Evolutionary conservation across 2,329 filamentous ascomycete species (phyloP), one percentile per base, ranked within the genome.

Genomic region (Gnomoniopsis smithogilvyi): DNA sequence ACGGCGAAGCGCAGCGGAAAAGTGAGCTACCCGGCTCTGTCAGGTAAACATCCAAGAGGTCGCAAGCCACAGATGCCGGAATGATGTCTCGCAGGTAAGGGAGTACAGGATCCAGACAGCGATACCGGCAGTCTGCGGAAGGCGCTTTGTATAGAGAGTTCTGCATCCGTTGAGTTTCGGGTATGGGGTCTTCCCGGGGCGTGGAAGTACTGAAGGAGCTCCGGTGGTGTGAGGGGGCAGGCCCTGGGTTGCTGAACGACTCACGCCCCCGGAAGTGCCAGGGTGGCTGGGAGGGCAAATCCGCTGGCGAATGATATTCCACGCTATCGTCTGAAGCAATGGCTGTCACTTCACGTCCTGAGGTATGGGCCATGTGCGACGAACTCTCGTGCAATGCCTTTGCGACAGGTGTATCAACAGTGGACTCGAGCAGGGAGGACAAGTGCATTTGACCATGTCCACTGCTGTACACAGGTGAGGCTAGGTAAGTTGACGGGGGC

Each of bases 31-130:
- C 75, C 0, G 76, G 73, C 26, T 78, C 76, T 12, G 73, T 74
- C 59, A 81, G 73, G 62, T 78, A 81, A 1, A 79, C 72, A 51
- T 80, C 78, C 2, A 81, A 69, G 14, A 81, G 70, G 26, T 80
- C 74, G 54, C 75, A 79, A 0, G 78, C 78, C 2, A 78, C 68
- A 2, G 72, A 70, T 2, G 72, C 68, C 2, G 73, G 69, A 46
- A 80, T 68, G 49, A 77, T 73, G 47, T 71, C 68, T 22, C 69
- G 61, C 4, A 79, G 67, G 33, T 70, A 70, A 0, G 74, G 75
- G 19, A 79, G 62, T 1, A 80, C 65, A 0, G 74, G 72, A 4
- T 74, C 68, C 1, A 80, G 72, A 51, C 76, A 78, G 22, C 65
- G 67, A 60, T 78, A 78, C n/a, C 67, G 70, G 56, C 70, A 74